phyloP scores from a whole-genome alignment of 495 filamentous ascomycete species.

The Astrocystis sublimbata region DNA sequence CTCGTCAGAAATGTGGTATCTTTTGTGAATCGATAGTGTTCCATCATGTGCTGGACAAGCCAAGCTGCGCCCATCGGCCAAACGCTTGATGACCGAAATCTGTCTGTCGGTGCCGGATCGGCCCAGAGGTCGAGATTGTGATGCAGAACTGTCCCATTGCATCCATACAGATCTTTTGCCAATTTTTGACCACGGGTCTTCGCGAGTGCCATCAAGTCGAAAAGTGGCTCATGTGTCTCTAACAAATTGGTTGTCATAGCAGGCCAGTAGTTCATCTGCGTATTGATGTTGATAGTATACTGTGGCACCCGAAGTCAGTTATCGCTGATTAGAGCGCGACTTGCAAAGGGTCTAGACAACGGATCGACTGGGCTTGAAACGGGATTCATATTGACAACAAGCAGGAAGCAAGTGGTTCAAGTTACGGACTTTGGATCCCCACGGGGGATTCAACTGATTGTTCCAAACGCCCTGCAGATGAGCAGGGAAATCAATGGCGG shows the following conservation, averaged over 20 bases:
- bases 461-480: constrained; percentile 64
- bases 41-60: constrained; percentile 50
- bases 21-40: constrained; percentile 46
- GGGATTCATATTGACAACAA: no score
- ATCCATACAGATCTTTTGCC: constrained; percentile 53
- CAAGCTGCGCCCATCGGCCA: constrained; percentile 56
- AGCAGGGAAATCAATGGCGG: constrained; percentile 47
- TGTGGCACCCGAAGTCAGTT: not conserved
- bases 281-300: constrained; percentile 61
- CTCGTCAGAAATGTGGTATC: constrained; percentile 35
- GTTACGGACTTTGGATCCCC: constrained; percentile 44
- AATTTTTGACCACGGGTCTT: constrained; percentile 36
- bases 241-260: constrained; percentile 46
- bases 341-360: not conserved
- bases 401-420: no score
- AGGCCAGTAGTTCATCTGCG: constrained; percentile 64
- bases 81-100: constrained; percentile 46
- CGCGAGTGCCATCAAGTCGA: constrained; percentile 2
- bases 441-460: constrained; percentile 47
- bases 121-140: constrained; percentile 55
- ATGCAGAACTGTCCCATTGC: constrained; percentile 50
- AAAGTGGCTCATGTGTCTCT: constrained; percentile 27
- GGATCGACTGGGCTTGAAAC: not conserved
- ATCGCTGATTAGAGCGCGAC: not conserved
- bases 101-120: constrained; percentile 49